Base-by-base conservation (phyloP, 208 protist species). In the Leishmania lainsoni region DNA sequence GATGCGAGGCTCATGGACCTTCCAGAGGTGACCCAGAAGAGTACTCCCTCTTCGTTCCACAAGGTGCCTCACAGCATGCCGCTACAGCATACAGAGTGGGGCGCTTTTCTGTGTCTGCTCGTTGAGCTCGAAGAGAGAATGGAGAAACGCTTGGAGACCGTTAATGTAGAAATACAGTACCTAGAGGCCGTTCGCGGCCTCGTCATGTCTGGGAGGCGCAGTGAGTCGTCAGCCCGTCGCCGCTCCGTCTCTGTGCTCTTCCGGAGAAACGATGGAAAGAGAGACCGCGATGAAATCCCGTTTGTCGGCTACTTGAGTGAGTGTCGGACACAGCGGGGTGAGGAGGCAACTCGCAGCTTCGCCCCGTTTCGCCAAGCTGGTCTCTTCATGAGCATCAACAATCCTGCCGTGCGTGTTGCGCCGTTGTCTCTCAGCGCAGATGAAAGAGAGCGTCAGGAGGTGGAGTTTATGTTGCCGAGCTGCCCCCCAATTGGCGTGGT, bases 281-380 rank as follows among this genome's bases (percentile, higher is more conserved):
- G 75, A 54, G 17, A 52, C 75, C 75, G 75, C 26, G 58, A 69
- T 12, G 59, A 75, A 39, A n/a, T 5, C 20, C 17, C 12, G 5
- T 39, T 32, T 45, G 71, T 61, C 16, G 51, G 39, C 4, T 75
- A 75, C 51, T 8, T 29, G 71, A 59, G 12, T 2, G n/a, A 49
- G 26, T 45, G 49, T 75, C 71, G 49, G 51, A 39, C 29, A 51
- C 45, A 26, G 51, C 71, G 71, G 29, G 32, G 22, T 51, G 71
- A 61, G 45, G 51, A 16, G 5, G 14, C 29, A 26, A 2, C 14
- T 45, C 51, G 49, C 0, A 1, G 10, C 4, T 22, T 10, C 14
- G 32, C 75, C 42, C 81, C 81, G 20, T 85, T 85, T 56, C 70
- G 76, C 4, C 61, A 81, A 35, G 81, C 81, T 1, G 61, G 77